Base-by-base conservation (phyloP, 2,329 filamentous ascomycete genomes). In the Aureobasidium vineae region DNA sequence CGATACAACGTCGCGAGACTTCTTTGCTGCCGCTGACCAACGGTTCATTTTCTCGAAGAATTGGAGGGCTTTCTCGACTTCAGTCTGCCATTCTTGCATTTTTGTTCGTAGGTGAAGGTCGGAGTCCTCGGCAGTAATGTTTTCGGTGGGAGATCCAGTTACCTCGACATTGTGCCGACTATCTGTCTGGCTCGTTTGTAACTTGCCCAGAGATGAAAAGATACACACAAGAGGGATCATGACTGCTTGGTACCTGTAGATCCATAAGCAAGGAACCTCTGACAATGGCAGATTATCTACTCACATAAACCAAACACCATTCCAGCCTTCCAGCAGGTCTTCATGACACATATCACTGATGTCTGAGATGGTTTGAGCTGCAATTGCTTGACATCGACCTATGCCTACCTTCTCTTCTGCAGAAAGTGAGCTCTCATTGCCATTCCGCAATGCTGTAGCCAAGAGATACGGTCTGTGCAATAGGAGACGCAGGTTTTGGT, bases 281-380 rank as follows among this genome's bases (percentile, higher is more conserved):
- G 38, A 19, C 15, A 31, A 0, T 1, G 21, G 6, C 16, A 28
- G 28, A 1, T 16, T 2, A 5, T 6, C 6, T 43, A n/a, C 56
- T 47, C 16, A 63, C 59, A 91, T 84, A 77, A 92, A 89, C 89
- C 90, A 92, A 2, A 90, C 89, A 0, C 88, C 90, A 74, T 91
- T 91, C 90, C 90, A 93, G 10, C 90, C 90, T 0, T 86, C 86
- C 79, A 93, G 90, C 73, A 92, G 86, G 73, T 91, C 90, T 53
- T 86, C 84, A 53, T 85, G 85, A 79, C 89, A 91, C 69, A 90
- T 88, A 26, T 82, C 80, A 13, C 86, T 83, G 69, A 93, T 91
- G 68, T 92, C 89, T 67, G 88, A 84, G 69, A 93, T 90, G 0
- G 88, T 88, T 69, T 87, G 84, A 68, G 85, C 86, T 10, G 90